Evolutionary conservation across 371 early-diverging fungal genomes (phyloP).

Genomic region (Actinomortierella ambigua): DNA sequence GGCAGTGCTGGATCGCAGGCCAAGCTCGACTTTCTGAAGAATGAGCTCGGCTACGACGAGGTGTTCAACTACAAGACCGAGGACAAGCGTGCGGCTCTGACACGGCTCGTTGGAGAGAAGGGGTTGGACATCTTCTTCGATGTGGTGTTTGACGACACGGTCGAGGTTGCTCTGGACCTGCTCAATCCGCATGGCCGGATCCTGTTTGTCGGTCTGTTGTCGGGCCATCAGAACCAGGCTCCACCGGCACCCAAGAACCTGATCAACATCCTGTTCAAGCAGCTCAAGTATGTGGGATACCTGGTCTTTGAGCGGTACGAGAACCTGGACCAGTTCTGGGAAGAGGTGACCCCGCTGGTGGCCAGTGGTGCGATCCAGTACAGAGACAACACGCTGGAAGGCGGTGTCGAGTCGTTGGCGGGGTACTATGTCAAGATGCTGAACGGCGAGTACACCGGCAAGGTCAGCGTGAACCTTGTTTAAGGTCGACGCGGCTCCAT

Average conservation of each 20-base stretch:
- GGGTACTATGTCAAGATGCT: conserved; percentile 73
- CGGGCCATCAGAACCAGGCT: conserved; percentile 59
- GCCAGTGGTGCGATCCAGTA: conserved; percentile 57
- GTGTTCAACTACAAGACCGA: conserved; percentile 80
- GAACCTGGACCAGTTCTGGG: conserved; percentile 44
- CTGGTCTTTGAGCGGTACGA: conserved; percentile 51
- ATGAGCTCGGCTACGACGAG: conserved; percentile 60
- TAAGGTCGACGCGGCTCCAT: no score
- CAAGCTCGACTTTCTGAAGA: conserved; percentile 64
- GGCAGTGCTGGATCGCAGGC: conserved; percentile 71
- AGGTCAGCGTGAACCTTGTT: conserved; percentile 76
- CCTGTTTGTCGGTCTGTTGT: conserved; percentile 59
- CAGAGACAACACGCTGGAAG: conserved; percentile 54
- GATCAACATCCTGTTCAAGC: conserved; percentile 52
- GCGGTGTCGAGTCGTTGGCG: conserved; percentile 79
- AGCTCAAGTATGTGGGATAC: conserved; percentile 61
- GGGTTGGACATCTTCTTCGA: conserved; percentile 76
- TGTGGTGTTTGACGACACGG: conserved; percentile 67
- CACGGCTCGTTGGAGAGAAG: conserved; percentile 36
- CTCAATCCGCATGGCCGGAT: conserved; percentile 60
- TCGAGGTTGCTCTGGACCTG: conserved; percentile 58
- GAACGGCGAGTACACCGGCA: conserved; percentile 80
- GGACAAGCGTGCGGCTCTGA: conserved; percentile 37
- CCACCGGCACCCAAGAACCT: conserved; percentile 52
- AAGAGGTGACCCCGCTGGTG: conserved; percentile 53